phyloP scores from a whole-genome alignment of 371 early-diverging fungal genomes.

The Apophysomyces ossiformis region DNA sequence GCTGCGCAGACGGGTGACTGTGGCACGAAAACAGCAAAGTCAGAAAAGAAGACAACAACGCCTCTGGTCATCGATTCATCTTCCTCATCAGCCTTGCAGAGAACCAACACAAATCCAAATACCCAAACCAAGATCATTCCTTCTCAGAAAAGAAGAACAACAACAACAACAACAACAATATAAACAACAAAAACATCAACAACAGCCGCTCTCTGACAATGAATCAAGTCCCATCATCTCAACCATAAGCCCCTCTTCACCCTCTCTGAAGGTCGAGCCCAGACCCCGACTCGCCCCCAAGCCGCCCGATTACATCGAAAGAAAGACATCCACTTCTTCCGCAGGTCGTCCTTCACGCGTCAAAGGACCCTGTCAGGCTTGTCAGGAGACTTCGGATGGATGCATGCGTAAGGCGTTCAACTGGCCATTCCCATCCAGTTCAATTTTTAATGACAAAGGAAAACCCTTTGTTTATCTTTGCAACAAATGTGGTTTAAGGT shows the following conservation, averaged over 20 bases:
- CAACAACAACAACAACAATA: background rate
- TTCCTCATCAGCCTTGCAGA: background rate
- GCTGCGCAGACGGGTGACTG: slow-evolving; percentile 21
- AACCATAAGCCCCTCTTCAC: too few relatives aligned
- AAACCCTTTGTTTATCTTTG: slow-evolving; percentile 53
- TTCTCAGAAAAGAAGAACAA: too few relatives aligned
- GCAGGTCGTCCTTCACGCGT: slow-evolving; percentile 46
- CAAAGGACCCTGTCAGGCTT: slow-evolving; percentile 56
- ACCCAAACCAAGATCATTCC: background rate
- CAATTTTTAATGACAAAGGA: slow-evolving; percentile 46
- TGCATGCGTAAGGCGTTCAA: slow-evolving; percentile 59
- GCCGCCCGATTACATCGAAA: slow-evolving; percentile 11
- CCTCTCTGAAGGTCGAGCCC: slow-evolving; percentile 8
- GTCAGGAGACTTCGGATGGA: slow-evolving; percentile 49
- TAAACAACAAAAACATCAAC: background rate
- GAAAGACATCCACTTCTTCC: slow-evolving; percentile 18
- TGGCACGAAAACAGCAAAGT: slow-evolving; percentile 18
- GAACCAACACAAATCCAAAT: background rate
- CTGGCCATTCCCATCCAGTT: slow-evolving; percentile 52
- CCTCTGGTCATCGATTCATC: background rate
- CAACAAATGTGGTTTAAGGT: slow-evolving; percentile 61
- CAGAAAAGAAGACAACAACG: background rate
- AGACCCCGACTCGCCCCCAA: slow-evolving; percentile 15
- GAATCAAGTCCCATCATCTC: too few relatives aligned
- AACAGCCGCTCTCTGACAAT: slow-evolving; percentile 8